Evolutionary conservation across 805 yeast genomes (phyloP), one percentile per base, ranked within the genome.

Genomic region (Pichia paraexigua): DNA sequence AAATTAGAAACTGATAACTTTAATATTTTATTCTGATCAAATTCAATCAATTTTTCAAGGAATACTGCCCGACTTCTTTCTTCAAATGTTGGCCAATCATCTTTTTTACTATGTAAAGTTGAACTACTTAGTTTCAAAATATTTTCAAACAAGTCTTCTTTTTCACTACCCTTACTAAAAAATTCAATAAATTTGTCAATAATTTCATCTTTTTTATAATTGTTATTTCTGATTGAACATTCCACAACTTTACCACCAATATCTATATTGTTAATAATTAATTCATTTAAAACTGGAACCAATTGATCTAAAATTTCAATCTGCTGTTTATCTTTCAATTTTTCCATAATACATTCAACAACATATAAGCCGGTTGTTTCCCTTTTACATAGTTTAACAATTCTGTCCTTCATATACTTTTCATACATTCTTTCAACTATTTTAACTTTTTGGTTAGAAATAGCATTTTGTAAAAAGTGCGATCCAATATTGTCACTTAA

Each of bases 81-180:
- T 60, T 87, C 94, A 0, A 90, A 85, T 1, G 95, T 88, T 45
- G 96, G 96, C 95, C 95, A 87, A 64, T 88, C 95, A 58, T 82
- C 95, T 56, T 79, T 78, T 2, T 89, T 84, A 66, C 87, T 86
- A 30, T 92, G 94, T 51, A 88, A 69, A 0, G 95, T 88, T 0
- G 95, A 86, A 1, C 78, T 70, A 6, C 82, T 74, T 55, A 88
- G 67, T 58, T 77, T 77, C 48, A 88, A 71, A 24, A 85, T 77
- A 54, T 83, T 84, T 57, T 87, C 95, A 54, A 87, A 70, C 46
- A 87, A 75, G 53, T 76, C 81, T 27, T 71, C 67, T 1, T 62
- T 59, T 35, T 66, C 69, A 11, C 59, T 67, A 54, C 46, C 67
- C 28, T 59, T 60, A 37, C 58, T 61, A 72, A 74, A 63, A 69